A percentile compares a stretch with the other conserved stretches of the same genome.
These are phyloP conservation scores for Linnemannia exigua DNA, from an alignment of 192 early-diverging fungal species.

Conservation along the genomic window DNA sequence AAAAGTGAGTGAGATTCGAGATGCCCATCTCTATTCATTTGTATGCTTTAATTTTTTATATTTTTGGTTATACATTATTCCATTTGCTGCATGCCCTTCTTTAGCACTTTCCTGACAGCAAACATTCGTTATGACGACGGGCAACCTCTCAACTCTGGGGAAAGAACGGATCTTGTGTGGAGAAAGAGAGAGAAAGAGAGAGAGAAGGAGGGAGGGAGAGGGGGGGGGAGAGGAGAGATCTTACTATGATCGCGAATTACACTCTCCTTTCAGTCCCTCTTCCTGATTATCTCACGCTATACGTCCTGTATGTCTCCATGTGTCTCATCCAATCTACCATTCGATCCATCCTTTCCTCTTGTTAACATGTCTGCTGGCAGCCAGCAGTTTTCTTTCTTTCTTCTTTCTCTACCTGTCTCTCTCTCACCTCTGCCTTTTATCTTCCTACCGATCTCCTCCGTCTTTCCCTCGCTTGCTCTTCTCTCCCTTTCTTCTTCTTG, in stretches of 20 bases:
- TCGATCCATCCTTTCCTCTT: neutral
- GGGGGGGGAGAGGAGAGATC: constrained; percentile 21
- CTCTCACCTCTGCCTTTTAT: neutral
- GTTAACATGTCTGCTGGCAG: neutral
- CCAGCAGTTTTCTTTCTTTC: neutral
- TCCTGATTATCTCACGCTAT: neutral
- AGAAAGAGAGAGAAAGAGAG: constrained; percentile 10
- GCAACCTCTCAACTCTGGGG: constrained; percentile 45
- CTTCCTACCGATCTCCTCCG: neutral
- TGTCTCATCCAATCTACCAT: neutral
- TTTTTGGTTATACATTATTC: no score
- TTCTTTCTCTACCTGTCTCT: neutral
- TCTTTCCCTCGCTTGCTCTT: neutral
- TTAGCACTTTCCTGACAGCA: constrained; percentile 4
- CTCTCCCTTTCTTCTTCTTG: neutral
- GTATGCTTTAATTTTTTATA: constrained; percentile 11
- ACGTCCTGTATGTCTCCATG: neutral
- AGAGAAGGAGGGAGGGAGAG: neutral
- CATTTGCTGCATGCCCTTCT: neutral
- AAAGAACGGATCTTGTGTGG: constrained; percentile 16
- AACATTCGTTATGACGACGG: constrained; percentile 43
- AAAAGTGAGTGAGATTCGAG: constrained; percentile 30
- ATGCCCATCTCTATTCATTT: constrained; percentile 43
- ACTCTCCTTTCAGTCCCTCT: neutral
- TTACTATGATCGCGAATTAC: constrained; percentile 10